Evolutionary conservation across 2,329 filamentous ascomycete species (phyloP).

Genomic region (Penicillium glabrum): DNA sequence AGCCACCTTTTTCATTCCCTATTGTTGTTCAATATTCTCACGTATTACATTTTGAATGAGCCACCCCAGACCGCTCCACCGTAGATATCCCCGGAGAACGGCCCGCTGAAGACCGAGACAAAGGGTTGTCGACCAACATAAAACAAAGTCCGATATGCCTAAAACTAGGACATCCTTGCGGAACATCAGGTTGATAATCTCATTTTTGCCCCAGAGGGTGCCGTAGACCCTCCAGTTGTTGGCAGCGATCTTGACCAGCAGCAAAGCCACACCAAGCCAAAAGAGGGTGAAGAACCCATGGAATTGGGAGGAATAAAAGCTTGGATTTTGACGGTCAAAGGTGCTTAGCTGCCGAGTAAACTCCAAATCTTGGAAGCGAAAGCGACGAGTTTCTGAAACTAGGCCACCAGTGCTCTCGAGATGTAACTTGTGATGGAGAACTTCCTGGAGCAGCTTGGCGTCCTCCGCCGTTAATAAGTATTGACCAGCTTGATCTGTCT

Average conservation of each 20-base stretch:
- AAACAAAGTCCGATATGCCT: constrained; percentile 64
- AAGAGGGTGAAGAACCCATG: constrained; percentile 79
- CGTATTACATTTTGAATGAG: constrained; percentile 66
- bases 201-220: constrained; percentile 67
- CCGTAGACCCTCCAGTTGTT: constrained; percentile 70
- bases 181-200: constrained; percentile 71
- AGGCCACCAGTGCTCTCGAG: constrained; percentile 30
- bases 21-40: not conserved
- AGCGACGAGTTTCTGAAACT: constrained; percentile 34
- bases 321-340: constrained; percentile 71
- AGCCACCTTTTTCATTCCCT: not conserved
- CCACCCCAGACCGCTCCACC: constrained; percentile 70
- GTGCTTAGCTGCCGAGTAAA: constrained; percentile 73
- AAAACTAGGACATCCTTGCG: constrained; percentile 53
- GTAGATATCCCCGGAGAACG: constrained; percentile 59
- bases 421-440: constrained; percentile 45
- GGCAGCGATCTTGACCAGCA: constrained; percentile 65
- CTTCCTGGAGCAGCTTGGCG: constrained; percentile 46
- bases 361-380: constrained; percentile 57
- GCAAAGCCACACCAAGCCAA: constrained; percentile 63
- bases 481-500: constrained; percentile 46
- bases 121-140: constrained; percentile 66
- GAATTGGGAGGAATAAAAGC: constrained; percentile 66
- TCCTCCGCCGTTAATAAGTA: constrained; percentile 54
- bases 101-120: constrained; percentile 65